Evolutionary conservation across 2,329 filamentous ascomycete genomes (phyloP), one percentile per base, ranked within the genome.

Genomic region (Pseudodiploospora longispora): DNA sequence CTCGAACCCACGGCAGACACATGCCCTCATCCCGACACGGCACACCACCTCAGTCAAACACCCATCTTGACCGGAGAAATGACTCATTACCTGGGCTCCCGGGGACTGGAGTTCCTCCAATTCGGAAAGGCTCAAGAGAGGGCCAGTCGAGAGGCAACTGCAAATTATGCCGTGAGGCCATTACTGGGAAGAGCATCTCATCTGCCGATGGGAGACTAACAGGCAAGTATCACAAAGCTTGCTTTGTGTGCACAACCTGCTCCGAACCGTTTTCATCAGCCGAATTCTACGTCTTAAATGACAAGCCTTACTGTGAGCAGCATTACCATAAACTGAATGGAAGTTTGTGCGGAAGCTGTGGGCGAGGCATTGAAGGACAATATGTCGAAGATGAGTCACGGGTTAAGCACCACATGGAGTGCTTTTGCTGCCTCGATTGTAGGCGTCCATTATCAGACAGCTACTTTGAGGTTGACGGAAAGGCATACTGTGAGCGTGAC

Each of bases 311-410:
- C 66, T 97, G 93, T 64, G 84, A 88, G 53, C 81, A 83, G 40
- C 89, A 97, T 64, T 98, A 97, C 61, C 93, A 98, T 67, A 78
- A 85, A 61, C 75, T 93, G 31, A 97, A 97, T 55, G 84, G 85
- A 41, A 95, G 87, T 38, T 69, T 96, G 1, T 98, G 93, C 61
- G 76, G 78, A 10, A 76, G 75, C 30, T 98, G 93, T 62, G 77
- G 85, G 51, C 71, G 72, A 8, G 93, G 93, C 10, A 97, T 98
- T 53, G 93, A 98, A 64, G 93, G 93, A 0, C 83, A 90, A 54
- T 98, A 95, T 56, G 72, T 96, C 33, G 89, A 95, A 61, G 94
- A 93, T 30, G 85, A 88, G 55, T 65, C 71, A 34, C 70, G 74
- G 31, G 75, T 80, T 54, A 96, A 96, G 61, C 93, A 89, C 64